A percentile compares a stretch with the other conserved stretches of the same genome.
These are phyloP conservation scores for Juglanconis sp. DNA, from an alignment of 2,329 filamentous ascomycete genomes.

Conservation along the genomic window DNA sequence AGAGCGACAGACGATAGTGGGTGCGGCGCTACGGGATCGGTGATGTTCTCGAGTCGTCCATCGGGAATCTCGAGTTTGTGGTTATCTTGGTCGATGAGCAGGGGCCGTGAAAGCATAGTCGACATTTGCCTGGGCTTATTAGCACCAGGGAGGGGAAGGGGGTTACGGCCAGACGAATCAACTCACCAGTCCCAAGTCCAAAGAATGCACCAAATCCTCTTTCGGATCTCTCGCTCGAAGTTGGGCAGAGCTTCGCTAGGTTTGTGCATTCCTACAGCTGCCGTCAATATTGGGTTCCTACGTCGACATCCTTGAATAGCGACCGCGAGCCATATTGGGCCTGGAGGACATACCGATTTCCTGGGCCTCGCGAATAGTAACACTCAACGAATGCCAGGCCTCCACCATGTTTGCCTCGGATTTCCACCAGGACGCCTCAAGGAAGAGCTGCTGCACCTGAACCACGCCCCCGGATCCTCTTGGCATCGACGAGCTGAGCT, in stretches of 20 bases:
- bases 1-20: constrained; percentile 13
- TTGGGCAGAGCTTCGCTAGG: constrained; percentile 4
- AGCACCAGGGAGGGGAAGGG: not conserved
- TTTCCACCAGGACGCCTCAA: constrained; percentile 45
- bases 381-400: constrained; percentile 44
- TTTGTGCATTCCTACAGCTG: constrained; percentile 13
- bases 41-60: constrained; percentile 14
- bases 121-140: constrained; percentile 18
- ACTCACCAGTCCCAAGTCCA: constrained; percentile 19
- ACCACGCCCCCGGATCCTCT: constrained; percentile 41
- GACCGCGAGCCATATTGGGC: not conserved
- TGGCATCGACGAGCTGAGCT: constrained; percentile 38
- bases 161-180: rapidly evolving
- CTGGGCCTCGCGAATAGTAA: constrained; percentile 44
- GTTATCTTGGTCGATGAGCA: constrained; percentile 18
- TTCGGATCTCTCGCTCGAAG: constrained; percentile 17
- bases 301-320: too few species aligned
- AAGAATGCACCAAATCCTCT: constrained; percentile 16
- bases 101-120: constrained; percentile 14
- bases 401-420: constrained; percentile 44
- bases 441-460: constrained; percentile 48
- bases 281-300: not conserved
- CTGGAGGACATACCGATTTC: constrained; percentile 36
- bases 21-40: constrained; percentile 4
- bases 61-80: constrained; percentile 14